Evolutionary conservation across 768 basidiomycete genomes (phyloP), one percentile per base, ranked within the genome.

Genomic region (Tylopilus felleus): DNA sequence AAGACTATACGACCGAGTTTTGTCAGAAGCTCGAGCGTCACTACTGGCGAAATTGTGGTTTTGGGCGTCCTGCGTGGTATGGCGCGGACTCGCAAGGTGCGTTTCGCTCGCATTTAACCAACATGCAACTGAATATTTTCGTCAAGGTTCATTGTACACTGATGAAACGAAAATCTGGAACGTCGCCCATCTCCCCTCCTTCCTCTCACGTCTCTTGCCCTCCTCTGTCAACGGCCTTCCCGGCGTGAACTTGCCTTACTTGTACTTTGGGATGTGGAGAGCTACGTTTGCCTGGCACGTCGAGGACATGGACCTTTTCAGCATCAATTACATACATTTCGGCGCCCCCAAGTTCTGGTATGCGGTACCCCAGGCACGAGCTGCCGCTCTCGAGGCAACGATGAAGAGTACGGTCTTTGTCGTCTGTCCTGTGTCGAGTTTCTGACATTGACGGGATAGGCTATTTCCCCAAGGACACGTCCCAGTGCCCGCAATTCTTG

Each of bases 191-290:
- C 82, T 99, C 12, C 87, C 87, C 28, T 97, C 95, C 36, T 79
- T 92, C 2, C 81, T 99, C 22, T 85, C 87, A 10, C 85, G 93
- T 4, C 75, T 97, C 25, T 73, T 93, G 0, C 90, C 89, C 1
- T 66, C 81, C 13, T 77, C 84, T 8, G 73, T 77, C 36, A 81
- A 86, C 49, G 82, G 86, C 38, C 75, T 99, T 25, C 95, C 96
- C 1, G 97, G 97, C 9, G 97, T 99, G 45, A 98, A 98, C 65
- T 88, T 93, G 3, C 96, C 96, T 0, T 98, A 98, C 68, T 81
- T 98, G 2, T 98, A 98, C 71, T 98, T 95, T 68, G 97, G 97
- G 59, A 98, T 98, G 95, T 99, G 97, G 97, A 80, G 94, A 47
- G 96, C 96, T 22, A 93, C 93, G 0, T 98, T 98, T 71, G 92